A percentile compares a stretch with the other conserved stretches of the same genome.
Evolutionary conservation across 1,284 basidiomycete species (phyloP).

Genomic region (Ustilago bromivora): DNA sequence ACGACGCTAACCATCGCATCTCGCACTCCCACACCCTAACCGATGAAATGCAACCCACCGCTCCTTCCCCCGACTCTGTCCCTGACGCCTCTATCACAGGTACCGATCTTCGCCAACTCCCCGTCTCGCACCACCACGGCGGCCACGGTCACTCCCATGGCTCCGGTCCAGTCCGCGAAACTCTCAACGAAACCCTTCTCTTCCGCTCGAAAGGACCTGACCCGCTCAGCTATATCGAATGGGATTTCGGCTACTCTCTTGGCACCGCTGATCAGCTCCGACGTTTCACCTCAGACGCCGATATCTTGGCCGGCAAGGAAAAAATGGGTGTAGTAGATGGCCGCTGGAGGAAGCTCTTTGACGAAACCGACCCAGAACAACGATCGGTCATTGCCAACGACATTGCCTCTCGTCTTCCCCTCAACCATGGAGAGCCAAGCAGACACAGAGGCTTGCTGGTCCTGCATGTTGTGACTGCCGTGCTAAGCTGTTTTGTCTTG

Average conservation of each 20-base stretch:
- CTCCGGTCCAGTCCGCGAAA: conserved; percentile 27
- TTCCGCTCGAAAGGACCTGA: conserved; percentile 62
- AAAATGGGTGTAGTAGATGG: conserved; percentile 60
- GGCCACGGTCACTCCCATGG: conserved; percentile 51
- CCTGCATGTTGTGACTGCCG: conserved; percentile 46
- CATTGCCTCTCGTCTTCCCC: conserved; percentile 34
- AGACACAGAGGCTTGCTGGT: conserved; percentile 48
- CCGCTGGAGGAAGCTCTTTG: conserved; percentile 62
- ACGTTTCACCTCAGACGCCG: conserved; percentile 47
- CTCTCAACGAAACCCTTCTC: conserved; percentile 62
- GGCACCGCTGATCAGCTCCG: conserved; percentile 47
- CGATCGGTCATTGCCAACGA: conserved; percentile 47
- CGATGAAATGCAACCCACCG: conserved; percentile 12
- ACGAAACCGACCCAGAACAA: conserved; percentile 37
- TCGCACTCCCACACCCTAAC: conserved; percentile 6
- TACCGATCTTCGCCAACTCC: conserved; percentile 20
- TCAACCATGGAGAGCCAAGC: conserved; percentile 23
- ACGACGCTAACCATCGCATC: neutral
- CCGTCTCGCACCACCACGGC: conserved; percentile 31
- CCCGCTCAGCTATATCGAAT: conserved; percentile 67
- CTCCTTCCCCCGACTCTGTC: conserved; percentile 23
- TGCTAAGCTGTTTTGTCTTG: conserved; percentile 61
- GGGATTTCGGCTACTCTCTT: conserved; percentile 61
- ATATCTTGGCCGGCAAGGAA: conserved; percentile 34
- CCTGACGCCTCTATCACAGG: conserved; percentile 20